Base-by-base conservation (phyloP, 177 flowering plant genomes). In the Vitis hybrid region DNA sequence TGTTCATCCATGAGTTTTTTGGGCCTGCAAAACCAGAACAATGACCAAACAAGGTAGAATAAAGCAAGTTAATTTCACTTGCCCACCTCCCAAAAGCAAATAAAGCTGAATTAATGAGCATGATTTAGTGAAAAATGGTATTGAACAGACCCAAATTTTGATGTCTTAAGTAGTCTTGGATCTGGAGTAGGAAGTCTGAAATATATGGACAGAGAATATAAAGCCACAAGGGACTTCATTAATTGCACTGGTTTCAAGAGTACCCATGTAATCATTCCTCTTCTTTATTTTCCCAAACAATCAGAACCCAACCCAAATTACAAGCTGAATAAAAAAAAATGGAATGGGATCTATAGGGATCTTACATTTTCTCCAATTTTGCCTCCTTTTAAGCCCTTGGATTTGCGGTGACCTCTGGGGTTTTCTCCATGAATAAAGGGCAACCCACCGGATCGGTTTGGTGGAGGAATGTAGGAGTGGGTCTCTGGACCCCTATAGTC, bases 401-500 rank as follows among this genome's bases (percentile, higher is more conserved):
- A 57, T 35, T 32, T 61, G 13, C 61, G 61, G 46, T 59, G 72
- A 21, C 63, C 61, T 66, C 13, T 5, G 55, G 30, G 59, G 35
- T 55, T 61, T 41, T 68, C 57, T 21, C 58, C 71, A 51, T 72
- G 82, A 54, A 71, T 58, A 56, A 14, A 68, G 61, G 84, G 84
- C 64, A 63, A 68, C 1, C 73, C 70, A 9, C 72, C 72, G 13
- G 76, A 68, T 69, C 73, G 76, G 55, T 64, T 74, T 0, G 96
- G 96, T 0, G 98, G 91, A 59, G 96, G 92, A 20, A 80, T 53
- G 51, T 78, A 79, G 1, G 88, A 74, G 63, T 93, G 98, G 1
- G 97, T 93, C 85, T 93, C 92, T 1, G 98, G 98, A 13, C 98
- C 98, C 79, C 88, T 86, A 35, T 90, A 91, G 73, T 93, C 98